Base-by-base conservation (phyloP, 2,329 filamentous ascomycete genomes). In the Claviceps sp. region DNA sequence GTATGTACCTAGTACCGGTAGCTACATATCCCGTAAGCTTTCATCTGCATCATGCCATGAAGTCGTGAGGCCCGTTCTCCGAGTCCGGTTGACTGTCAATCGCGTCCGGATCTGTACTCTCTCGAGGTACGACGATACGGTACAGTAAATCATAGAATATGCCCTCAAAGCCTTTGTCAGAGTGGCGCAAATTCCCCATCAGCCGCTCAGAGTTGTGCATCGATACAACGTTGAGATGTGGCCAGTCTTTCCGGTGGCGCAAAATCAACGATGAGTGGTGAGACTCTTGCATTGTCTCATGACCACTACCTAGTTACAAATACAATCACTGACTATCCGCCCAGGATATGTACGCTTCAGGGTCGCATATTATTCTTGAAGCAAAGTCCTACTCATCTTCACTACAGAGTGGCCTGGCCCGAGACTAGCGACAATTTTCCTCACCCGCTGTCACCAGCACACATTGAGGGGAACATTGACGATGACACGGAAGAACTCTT, bases 161-260 rank as follows among this genome's bases (percentile, higher is more conserved):
- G 66, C 63, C 71, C 45, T 52, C 68, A 47, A 66, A 66, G 47
- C 75, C 74, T 34, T 72, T 80, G n/a, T 75, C 83, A 16, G 85
- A 88, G 64, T 98, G 93, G 93, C 81, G 81, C 57, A 94, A 87
- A 71, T 71, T 98, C 58, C 89, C 93, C 23, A 72, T 96, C 42
- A 86, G 76, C 54, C 71, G 95, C 37, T 79, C 83, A 4, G 93
- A 98, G 64, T 78, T 98, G 4, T 96, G 88, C 65, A 89, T 98
- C 58, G 88, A 95, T 61, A 98, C 91, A 0, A 95, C 89, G 0
- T 73, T 98, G 37, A 83, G 91, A 55, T 98, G 93, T 65, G 93
- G 93, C 3, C 93, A 98, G 66, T 95, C 91, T 0, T 98, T 98
- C 61, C 83, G 91, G 72, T 98, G 93, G 93, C 85, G 84, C 55